A percentile compares a stretch with the other conserved stretches of the same genome.
Evolutionary conservation across 352 stramenopile species (phyloP).

Genomic region (Pseudoperonospora humuli): DNA sequence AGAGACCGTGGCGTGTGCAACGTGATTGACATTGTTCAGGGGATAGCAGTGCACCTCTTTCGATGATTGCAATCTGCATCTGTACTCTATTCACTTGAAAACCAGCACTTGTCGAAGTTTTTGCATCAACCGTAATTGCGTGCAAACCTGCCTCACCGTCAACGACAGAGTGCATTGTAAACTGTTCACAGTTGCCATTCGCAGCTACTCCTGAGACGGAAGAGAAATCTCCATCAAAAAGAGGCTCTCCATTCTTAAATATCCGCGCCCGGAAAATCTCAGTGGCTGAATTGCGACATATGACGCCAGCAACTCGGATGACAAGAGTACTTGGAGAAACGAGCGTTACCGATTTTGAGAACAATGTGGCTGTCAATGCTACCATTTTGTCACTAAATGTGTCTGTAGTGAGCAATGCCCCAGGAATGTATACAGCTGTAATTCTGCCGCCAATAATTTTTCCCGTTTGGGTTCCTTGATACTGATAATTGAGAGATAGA

Average conservation of each 20-base stretch:
- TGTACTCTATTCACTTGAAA: constrained; percentile 34
- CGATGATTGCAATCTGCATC: constrained; percentile 26
- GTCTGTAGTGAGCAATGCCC: constrained; percentile 19
- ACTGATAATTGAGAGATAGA: constrained; percentile 31
- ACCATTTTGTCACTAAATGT: constrained; percentile 15
- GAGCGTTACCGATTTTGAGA: constrained; percentile 24
- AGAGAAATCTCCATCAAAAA: constrained; percentile 37
- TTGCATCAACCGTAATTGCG: constrained; percentile 29
- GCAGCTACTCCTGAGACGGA: constrained; percentile 21
- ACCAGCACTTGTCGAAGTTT: constrained; percentile 26
- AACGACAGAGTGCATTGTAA: constrained; percentile 41
- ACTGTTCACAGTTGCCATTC: constrained; percentile 27
- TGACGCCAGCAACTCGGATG: constrained; percentile 27
- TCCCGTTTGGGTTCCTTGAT: constrained; percentile 29
- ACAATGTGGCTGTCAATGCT: constrained; percentile 13
- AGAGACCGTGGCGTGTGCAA: constrained; percentile 38
- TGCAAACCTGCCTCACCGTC: constrained; percentile 20
- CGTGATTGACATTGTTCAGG: constrained; percentile 29
- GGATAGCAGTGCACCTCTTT: constrained; percentile 33
- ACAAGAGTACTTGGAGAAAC: constrained; percentile 32
- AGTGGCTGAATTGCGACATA: constrained; percentile 38
- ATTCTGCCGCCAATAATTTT: constrained; percentile 39
- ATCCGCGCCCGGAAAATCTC: constrained; percentile 34
- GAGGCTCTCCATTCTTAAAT: constrained; percentile 13
- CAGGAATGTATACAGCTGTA: constrained; percentile 30